Evolutionary conservation across 1,284 basidiomycete species (phyloP).

Genomic region (Sporisorium reilianum): DNA sequence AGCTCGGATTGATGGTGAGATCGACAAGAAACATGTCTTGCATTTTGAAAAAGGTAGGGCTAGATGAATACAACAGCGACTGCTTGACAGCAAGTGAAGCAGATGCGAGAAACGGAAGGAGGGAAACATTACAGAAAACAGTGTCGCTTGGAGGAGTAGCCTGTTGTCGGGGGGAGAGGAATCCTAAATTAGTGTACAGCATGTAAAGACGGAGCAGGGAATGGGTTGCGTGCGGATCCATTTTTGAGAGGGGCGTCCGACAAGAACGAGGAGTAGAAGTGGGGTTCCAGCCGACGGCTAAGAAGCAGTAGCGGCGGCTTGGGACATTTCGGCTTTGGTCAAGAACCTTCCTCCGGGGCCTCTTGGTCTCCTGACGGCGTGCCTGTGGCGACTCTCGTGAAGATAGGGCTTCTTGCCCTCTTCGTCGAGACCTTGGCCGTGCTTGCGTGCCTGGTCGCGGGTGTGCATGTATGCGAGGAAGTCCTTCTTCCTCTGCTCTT

Average conservation of each 20-base stretch:
- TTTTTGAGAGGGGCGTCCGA: not conserved
- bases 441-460: conserved; percentile 46
- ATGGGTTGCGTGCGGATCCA: not conserved
- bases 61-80: conserved; percentile 39
- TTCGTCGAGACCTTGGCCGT: conserved; percentile 51
- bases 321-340: conserved; percentile 42
- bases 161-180: not conserved
- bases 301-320: conserved; percentile 24
- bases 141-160: not conserved
- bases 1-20: not conserved
- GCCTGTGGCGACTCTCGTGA: conserved; percentile 95
- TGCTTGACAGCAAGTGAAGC: conserved; percentile 1
- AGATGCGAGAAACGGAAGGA: conserved; percentile 17
- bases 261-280: not conserved
- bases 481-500: conserved; percentile 60
- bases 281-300: not conserved
- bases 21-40: not conserved
- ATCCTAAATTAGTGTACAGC: conserved; percentile 24
- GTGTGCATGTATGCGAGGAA: conserved; percentile 53
- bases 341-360: conserved; percentile 97
- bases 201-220: not conserved
- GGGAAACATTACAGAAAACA: conserved; percentile 1
- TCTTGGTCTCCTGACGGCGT: conserved; percentile 94
- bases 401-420: conserved; percentile 83
- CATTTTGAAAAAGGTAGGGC: not conserved